Evolutionary conservation across 495 filamentous ascomycete genomes (phyloP), one percentile per base, ranked within the genome.

Genomic region (Lasiosphaeris hirsuta): DNA sequence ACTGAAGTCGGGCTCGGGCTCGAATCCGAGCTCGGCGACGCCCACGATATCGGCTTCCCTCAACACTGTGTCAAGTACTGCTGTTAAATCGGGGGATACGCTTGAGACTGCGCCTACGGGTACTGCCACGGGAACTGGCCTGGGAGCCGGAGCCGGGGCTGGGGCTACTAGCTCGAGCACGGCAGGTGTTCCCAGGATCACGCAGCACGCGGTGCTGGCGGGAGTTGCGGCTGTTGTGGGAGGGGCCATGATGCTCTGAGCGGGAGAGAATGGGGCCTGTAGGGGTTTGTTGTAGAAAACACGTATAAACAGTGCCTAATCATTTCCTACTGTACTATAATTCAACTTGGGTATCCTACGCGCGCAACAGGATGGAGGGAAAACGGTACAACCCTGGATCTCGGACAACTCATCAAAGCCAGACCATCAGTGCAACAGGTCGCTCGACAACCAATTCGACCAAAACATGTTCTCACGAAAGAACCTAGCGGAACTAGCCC

Each of bases 121-220:
- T 30, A 19, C 59, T 18, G 60, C 62, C 10, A 57, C 53, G 14
- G 54, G 56, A 14, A 59, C 59, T 3, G 65, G 57, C 40, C 38
- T 56, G 4, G 62, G 60, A n/a, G 47, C 50, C 15, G 62, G 60
- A n/a, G 47, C 50, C 15, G 52, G 56, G 57, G 63, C 40, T 40
- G 45, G 61, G 14, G 63, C 63, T 30, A 56, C 65, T 19, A 71
- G 63, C 36, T 62, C 62, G 15, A 67, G 69, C 55, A 69, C 68
- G 0, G 67, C 61, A 6, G 74, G 65, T 13, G 63, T 69, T 9
- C 67, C 73, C 4, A 48, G 63, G 46, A 65, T 70, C n/a, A 69
- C 70, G 54, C 67, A 55, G 63, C 70, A 71, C 36, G 66, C 63
- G 1, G 57, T 65, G 0, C 14, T 71, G 3, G 49, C 59, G 23